Conservation (phyloP, 495 filamentous ascomycete genomes). For the Apodospora peruviana region DNA sequence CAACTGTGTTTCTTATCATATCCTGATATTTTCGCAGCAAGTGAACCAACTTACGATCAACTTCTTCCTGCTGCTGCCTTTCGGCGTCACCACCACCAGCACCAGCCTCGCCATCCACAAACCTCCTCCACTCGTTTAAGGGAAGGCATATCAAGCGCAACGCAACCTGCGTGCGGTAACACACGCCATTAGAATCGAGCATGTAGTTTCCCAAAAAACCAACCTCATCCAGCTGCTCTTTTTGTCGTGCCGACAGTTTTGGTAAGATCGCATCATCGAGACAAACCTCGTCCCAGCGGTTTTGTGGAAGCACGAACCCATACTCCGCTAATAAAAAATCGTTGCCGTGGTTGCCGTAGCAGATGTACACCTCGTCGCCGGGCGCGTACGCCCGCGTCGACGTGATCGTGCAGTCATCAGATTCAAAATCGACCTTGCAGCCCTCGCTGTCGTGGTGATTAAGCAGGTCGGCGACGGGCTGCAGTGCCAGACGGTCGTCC, state of each 20-base stretch:
- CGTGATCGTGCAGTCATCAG: slow-evolving; percentile 56
- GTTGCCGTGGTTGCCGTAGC: slow-evolving; percentile 74
- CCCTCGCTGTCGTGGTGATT: slow-evolving; percentile 63
- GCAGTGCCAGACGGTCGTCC: slow-evolving; percentile 73
- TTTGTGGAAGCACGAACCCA: slow-evolving; percentile 67
- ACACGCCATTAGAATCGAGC: slow-evolving; percentile 54
- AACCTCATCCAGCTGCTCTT: slow-evolving; percentile 45
- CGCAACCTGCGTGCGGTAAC: slow-evolving; percentile 70
- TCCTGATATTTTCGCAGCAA: slow-evolving; percentile 15
- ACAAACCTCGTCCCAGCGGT: slow-evolving; percentile 60
- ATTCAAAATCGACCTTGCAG: slow-evolving; percentile 58
- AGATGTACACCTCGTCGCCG: slow-evolving; percentile 74
- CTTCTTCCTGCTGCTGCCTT: slow-evolving; percentile 21
- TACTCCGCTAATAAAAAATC: slow-evolving; percentile 83
- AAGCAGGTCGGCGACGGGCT: slow-evolving; percentile 84
- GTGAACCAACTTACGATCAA: slow-evolving; percentile 23
- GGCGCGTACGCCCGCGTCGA: slow-evolving; percentile 47
- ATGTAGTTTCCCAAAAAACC: slow-evolving; percentile 68
- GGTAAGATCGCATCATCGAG: slow-evolving; percentile 64
- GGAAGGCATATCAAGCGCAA: slow-evolving; percentile 41
- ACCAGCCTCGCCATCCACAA: slow-evolving; percentile 35
- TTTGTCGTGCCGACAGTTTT: slow-evolving; percentile 39
- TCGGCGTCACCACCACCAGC: slow-evolving; percentile 24
- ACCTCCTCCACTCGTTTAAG: slow-evolving; percentile 28
- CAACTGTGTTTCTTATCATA: slow-evolving; percentile 8